These are phyloP conservation scores for Capsella rubella DNA, from an alignment of 441 rosid species.

Conservation along the genomic window DNA sequence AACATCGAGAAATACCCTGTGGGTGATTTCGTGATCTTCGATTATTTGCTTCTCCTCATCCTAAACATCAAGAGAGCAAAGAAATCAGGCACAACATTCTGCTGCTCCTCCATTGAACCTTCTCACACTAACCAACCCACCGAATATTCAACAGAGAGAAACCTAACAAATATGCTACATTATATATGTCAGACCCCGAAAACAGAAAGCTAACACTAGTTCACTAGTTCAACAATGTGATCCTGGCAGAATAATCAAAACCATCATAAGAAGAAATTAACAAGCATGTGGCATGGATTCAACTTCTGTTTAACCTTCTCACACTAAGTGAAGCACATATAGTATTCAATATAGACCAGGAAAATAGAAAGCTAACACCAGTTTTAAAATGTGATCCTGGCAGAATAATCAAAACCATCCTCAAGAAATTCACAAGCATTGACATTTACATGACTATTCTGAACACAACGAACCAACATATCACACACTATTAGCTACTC, in stretches of 20 bases:
- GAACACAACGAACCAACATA: constrained; percentile 1
- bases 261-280: constrained; percentile 3
- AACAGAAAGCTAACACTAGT: not conserved
- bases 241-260: constrained; percentile 1
- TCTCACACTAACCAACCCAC: not conserved
- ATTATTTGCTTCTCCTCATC: constrained; percentile 58
- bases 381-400: not conserved
- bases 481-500: constrained; percentile 3
- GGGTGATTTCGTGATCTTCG: constrained; percentile 71
- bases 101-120: not conserved
- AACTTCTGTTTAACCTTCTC: too few species aligned
- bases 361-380: not conserved
- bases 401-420: not conserved
- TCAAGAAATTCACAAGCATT: too few species aligned
- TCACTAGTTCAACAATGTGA: not conserved
- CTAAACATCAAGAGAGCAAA: constrained; percentile 51
- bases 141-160: not conserved
- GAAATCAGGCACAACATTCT: constrained; percentile 19
- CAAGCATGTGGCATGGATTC: not conserved
- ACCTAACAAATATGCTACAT: not conserved
- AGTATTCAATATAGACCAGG: not conserved
- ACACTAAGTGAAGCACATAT: too few species aligned
- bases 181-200: not conserved
- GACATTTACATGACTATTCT: too few species aligned
- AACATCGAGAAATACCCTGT: constrained; percentile 89